Evolutionary conservation across 805 yeast species (phyloP).

Genomic region (Isabelozyma rhagii): DNA sequence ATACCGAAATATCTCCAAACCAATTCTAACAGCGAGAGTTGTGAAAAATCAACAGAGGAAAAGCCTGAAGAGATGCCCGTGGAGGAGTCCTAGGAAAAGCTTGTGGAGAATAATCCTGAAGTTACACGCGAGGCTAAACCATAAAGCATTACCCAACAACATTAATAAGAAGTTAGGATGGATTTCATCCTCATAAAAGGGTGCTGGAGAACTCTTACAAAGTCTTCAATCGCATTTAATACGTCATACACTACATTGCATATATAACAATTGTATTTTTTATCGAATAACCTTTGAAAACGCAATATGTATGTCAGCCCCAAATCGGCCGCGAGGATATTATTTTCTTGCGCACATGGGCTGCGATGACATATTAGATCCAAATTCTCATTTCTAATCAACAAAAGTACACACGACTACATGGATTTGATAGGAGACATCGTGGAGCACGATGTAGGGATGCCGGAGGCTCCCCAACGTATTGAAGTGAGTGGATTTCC

Average conservation of each 20-base stretch:
- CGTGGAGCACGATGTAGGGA: conserved; percentile 53
- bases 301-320: not conserved
- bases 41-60: not conserved
- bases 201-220: too few species aligned
- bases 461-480: conserved; percentile 31
- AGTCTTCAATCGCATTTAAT: too few species aligned
- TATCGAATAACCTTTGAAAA: too few species aligned
- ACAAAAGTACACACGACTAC: not conserved
- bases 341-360: not conserved
- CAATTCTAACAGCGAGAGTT: not conserved
- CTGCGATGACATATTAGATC: not conserved
- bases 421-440: conserved; percentile 77
- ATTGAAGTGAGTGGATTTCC: conserved; percentile 34
- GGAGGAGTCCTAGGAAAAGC: too few species aligned
- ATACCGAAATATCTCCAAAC: not conserved
- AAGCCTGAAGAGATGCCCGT: not conserved
- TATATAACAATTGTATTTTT: not conserved
- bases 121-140: too few species aligned
- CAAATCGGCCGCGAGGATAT: not conserved
- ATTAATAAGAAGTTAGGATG: too few species aligned
- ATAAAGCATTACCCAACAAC: too few species aligned
- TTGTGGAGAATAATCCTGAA: too few species aligned
- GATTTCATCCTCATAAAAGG: too few species aligned
- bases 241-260: not conserved
- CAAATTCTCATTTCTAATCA: not conserved